Conservation (phyloP, 305 asterid genomes). For the Salvia sclarea region DNA sequence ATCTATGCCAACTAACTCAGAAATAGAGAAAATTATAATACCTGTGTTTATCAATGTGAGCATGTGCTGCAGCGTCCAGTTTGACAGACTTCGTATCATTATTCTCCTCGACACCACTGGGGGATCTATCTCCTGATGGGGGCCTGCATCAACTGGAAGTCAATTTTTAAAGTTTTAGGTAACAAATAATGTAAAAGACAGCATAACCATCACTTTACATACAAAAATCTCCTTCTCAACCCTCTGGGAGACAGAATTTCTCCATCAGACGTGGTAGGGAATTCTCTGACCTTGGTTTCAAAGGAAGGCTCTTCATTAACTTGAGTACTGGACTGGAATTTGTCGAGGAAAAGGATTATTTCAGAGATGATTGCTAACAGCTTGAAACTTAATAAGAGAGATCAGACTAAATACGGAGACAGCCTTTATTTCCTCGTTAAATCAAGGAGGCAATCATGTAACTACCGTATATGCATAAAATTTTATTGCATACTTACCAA, state of each 20-base stretch:
- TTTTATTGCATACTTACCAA: neutral
- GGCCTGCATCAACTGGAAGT: slow-evolving; percentile 46
- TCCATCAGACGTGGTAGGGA: slow-evolving; percentile 48
- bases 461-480: neutral
- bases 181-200: slow-evolving; percentile 15
- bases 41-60: slow-evolving; percentile 86
- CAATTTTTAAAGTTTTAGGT: slow-evolving; percentile 24
- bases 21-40: slow-evolving; percentile 23
- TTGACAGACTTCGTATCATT: slow-evolving; percentile 54
- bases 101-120: slow-evolving; percentile 42
- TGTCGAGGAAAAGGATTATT: slow-evolving; percentile 25
- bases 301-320: slow-evolving; percentile 42
- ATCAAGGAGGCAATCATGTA: neutral
- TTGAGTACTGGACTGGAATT: slow-evolving; percentile 47
- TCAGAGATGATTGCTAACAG: slow-evolving; percentile 11
- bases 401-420: neutral
- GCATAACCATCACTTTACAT: slow-evolving; percentile 24
- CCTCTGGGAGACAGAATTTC: slow-evolving; percentile 61
- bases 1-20: neutral
- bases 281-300: slow-evolving; percentile 42
- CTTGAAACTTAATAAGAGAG: neutral
- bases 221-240: slow-evolving; percentile 82
- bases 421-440: neutral
- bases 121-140: slow-evolving; percentile 53
- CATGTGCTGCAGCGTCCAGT: slow-evolving; percentile 77